Conservation (phyloP, 352 stramenopile species). For the Poterioochromonas sp. region DNA sequence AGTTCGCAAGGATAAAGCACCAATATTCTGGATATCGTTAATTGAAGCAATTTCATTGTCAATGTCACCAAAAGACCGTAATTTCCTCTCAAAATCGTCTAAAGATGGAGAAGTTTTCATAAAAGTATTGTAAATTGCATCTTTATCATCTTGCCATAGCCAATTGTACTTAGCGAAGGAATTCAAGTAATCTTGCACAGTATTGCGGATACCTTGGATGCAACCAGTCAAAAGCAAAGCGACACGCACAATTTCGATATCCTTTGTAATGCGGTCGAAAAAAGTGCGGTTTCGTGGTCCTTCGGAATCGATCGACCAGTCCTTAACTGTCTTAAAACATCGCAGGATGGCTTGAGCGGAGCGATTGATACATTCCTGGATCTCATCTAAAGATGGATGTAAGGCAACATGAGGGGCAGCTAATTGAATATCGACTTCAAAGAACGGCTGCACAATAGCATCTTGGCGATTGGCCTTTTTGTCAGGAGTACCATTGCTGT, state of each 20-base stretch:
- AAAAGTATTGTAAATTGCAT: slow-evolving; percentile 84
- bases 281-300: slow-evolving; percentile 63
- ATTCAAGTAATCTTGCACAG: slow-evolving; percentile 89
- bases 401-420: slow-evolving; percentile 81
- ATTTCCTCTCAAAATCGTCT: slow-evolving; percentile 89
- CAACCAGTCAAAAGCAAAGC: slow-evolving; percentile 90
- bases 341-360: slow-evolving; percentile 88
- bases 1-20: slow-evolving; percentile 89
- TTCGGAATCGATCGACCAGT: slow-evolving; percentile 66
- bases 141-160: slow-evolving; percentile 95
- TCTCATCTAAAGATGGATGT: slow-evolving; percentile 88
- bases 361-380: slow-evolving; percentile 94
- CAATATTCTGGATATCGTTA: slow-evolving; percentile 84
- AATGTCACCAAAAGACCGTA: slow-evolving; percentile 86
- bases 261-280: slow-evolving; percentile 94
- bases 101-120: slow-evolving; percentile 81
- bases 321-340: slow-evolving; percentile 88
- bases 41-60: slow-evolving; percentile 84
- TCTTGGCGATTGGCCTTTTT: slow-evolving; percentile 45
- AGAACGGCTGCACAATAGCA: slow-evolving; percentile 87
- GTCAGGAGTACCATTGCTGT: neutral
- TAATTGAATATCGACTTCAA: slow-evolving; percentile 91
- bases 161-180: slow-evolving; percentile 91
- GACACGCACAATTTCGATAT: slow-evolving; percentile 96
- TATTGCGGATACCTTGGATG: slow-evolving; percentile 91